Conservation (phyloP, 768 basidiomycete species). For the Lactifluus volemus region DNA sequence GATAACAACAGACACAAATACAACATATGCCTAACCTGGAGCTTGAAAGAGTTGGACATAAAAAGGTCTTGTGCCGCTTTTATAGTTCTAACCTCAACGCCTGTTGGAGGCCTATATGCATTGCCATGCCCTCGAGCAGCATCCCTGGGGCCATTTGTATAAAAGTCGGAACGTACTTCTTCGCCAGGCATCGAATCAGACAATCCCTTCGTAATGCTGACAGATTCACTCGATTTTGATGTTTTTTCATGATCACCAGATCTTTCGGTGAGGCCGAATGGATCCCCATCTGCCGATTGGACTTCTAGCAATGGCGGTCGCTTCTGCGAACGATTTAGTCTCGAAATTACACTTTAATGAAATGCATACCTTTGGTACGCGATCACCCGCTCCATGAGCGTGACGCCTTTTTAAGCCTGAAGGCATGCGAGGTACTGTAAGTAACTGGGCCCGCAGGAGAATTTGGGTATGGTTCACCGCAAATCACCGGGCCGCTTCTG, state of each 20-base stretch:
- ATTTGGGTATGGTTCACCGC: background rate
- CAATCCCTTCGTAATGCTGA: background rate
- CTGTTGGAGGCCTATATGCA: slow-evolving; percentile 48
- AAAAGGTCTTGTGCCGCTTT: slow-evolving; percentile 70
- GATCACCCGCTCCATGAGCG: background rate
- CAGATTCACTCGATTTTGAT: background rate
- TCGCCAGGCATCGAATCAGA: background rate
- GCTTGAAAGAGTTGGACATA: slow-evolving; percentile 72
- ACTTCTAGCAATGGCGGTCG: background rate
- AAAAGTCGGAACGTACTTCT: background rate
- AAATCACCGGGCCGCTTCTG: background rate
- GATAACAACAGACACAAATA: background rate
- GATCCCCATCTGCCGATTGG: background rate
- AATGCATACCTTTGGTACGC: background rate
- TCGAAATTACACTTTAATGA: background rate
- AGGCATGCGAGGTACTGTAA: background rate
- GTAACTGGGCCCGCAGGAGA: too few relatives aligned
- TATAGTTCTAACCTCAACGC: slow-evolving; percentile 60
- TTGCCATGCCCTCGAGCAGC: slow-evolving; percentile 1
- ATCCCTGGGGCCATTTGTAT: background rate
- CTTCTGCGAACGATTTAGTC: background rate
- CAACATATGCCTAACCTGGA: slow-evolving; percentile 46
- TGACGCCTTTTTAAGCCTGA: slow-evolving; percentile 1
- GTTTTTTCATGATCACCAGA: background rate
- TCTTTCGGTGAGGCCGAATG: background rate